Evolutionary conservation across 225 moss, liverwort and hornwort species (phyloP), one percentile per base, ranked within the genome.

Genomic region (Sphagnum tenellum): DNA sequence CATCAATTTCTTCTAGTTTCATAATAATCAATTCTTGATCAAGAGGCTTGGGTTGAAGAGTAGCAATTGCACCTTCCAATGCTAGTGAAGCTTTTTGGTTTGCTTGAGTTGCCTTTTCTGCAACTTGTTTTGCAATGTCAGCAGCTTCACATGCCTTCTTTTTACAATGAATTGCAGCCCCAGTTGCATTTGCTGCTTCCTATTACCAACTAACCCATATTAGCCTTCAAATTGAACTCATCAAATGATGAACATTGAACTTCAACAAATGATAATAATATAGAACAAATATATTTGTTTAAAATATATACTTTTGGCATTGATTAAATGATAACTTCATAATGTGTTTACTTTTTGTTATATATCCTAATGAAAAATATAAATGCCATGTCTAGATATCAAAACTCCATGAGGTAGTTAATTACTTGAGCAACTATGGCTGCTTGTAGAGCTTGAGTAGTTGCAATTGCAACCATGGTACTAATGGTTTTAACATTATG

Each of bases 161-260:
- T 56, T 59, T 86, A 63, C 81, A 82, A 77, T 91, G 94, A 62
- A 89, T 75, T 48, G 89, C 72, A 0, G 5, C 71, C 66, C 67
- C 9, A 2, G 57, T 65, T 11, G 65, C 71, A 7, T 72, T 47
- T 3, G 57, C 65, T 3, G 65, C 72, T 56, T 84, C 81, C 74
- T 80, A 64, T 5, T 29, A 29, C 29, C 29, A 29, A 29, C 29
- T 29, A 29, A 29, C 29, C 29, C 29, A 29, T 29, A 29, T 29
- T 29, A 29, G 29, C 29, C 29, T 29, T 29, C 29, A 29, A 29
- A 29, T 29, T 29, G 29, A 29, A 29, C 29, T 29, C 29, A 29
- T 29, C 29, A 29, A 29, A 29, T 29, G 29, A 29, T 29, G 29
- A 29, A 29, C 29, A 29, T 29, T 29, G 29, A 29, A 29, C 29